Evolutionary conservation across 768 basidiomycete genomes (phyloP).

Genomic region (Plicaturopsis crispa): DNA sequence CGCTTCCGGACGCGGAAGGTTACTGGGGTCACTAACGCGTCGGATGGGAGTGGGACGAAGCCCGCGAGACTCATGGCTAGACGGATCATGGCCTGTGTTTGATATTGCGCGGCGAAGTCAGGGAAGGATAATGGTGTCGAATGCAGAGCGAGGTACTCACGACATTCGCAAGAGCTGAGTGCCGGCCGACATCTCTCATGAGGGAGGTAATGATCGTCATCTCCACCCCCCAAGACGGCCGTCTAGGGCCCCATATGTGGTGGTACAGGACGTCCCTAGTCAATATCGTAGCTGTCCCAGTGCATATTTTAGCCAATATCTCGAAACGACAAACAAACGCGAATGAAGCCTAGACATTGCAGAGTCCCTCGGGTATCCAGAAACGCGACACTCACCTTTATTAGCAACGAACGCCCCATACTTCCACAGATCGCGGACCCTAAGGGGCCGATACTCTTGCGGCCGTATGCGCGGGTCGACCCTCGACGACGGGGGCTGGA

Average conservation of each 20-base stretch:
- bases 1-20: constrained; percentile 77
- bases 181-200: constrained; percentile 76
- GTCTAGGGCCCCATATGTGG: constrained; percentile 79
- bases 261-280: constrained; percentile 70
- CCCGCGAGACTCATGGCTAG: constrained; percentile 72
- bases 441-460: constrained; percentile 44
- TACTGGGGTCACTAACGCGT: constrained; percentile 92
- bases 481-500: constrained; percentile 67
- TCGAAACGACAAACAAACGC: background rate
- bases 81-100: constrained; percentile 43
- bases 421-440: constrained; percentile 67
- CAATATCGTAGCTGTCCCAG: constrained; percentile 32
- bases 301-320: background rate
- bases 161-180: constrained; percentile 80
- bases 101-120: background rate
- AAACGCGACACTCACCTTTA: constrained; percentile 40
- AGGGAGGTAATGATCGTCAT: constrained; percentile 86
- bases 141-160: constrained; percentile 31
- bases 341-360: background rate
- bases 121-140: background rate
- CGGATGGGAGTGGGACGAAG: constrained; percentile 80
- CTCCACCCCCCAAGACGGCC: constrained; percentile 89
- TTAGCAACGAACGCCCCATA: constrained; percentile 56
- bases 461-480: constrained; percentile 62
- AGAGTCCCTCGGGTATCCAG: background rate